These are phyloP conservation scores for Candolleomyces efflorescens DNA, from an alignment of 768 basidiomycete genomes.

Conservation along the genomic window DNA sequence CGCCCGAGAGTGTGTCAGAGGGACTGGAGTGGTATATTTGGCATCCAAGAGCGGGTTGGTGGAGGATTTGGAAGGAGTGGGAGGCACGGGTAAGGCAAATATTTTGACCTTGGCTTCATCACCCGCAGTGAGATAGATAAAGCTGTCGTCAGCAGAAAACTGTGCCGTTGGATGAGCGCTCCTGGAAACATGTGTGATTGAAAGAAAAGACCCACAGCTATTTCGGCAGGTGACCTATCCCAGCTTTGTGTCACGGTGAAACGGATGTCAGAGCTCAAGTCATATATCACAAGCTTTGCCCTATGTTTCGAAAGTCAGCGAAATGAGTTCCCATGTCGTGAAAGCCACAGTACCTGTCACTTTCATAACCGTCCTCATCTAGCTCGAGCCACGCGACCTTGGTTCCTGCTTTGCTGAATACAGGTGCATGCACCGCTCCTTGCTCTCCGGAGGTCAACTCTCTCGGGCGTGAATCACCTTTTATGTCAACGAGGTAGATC, in stretches of 20 bases:
- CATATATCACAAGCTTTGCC: conserved; percentile 75
- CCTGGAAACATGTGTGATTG: background rate
- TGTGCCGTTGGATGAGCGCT: conserved; percentile 21
- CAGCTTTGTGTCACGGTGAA: conserved; percentile 77
- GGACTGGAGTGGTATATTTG: conserved; percentile 50
- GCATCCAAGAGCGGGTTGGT: conserved; percentile 44
- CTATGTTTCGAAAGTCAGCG: conserved; percentile 28
- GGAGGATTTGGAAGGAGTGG: conserved; percentile 51
- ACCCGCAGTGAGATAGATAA: conserved; percentile 71
- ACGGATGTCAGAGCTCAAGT: conserved; percentile 60
- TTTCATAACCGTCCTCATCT: conserved; percentile 84
- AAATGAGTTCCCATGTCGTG: too few species aligned
- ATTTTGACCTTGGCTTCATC: conserved; percentile 77
- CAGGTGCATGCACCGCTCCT: conserved; percentile 75
- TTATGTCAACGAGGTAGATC: conserved; percentile 68
- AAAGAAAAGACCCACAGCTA: conserved; percentile 43
- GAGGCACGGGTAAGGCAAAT: conserved; percentile 63
- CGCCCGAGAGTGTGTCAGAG: conserved; percentile 54
- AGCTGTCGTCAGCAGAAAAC: conserved; percentile 72
- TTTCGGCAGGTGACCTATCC: conserved; percentile 72
- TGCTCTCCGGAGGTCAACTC: conserved; percentile 83
- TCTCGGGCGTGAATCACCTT: conserved; percentile 42
- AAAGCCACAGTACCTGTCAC: conserved; percentile 83
- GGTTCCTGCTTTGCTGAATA: conserved; percentile 60
- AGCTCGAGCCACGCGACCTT: conserved; percentile 89